Percentiles rank a stretch among this genome's conserved stretches.
These are phyloP conservation scores for Hypoxylon sp. DNA, from an alignment of 2,329 filamentous ascomycete genomes.

Conservation along the genomic window DNA sequence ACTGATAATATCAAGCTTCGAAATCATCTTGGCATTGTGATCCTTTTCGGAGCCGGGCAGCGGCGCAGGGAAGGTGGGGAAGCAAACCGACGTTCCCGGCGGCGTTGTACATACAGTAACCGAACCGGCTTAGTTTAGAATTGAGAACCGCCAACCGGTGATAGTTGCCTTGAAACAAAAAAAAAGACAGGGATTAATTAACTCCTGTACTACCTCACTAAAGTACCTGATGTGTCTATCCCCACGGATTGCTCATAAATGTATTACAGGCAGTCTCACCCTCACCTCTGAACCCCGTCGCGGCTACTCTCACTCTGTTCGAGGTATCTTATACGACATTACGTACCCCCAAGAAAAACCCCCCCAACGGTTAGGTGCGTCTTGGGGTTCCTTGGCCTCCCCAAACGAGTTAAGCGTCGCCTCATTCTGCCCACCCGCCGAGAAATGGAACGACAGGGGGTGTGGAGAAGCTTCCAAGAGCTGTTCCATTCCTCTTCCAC, in stretches of 20 bases:
- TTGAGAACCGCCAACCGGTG: background rate
- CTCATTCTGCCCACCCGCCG: slow-evolving; percentile 35
- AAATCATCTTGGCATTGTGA: background rate
- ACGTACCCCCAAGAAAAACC: slow-evolving; percentile 6
- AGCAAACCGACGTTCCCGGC: slow-evolving; percentile 13
- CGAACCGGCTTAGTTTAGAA: slow-evolving; percentile 2
- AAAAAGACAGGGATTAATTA: background rate
- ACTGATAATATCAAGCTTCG: background rate
- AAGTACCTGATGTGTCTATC: background rate
- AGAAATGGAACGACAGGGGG: slow-evolving; percentile 29
- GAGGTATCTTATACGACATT: background rate
- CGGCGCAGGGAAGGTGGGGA: background rate
- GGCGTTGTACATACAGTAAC: background rate
- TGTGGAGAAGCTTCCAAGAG: slow-evolving; percentile 21
- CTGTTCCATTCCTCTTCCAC: slow-evolving; percentile 26
- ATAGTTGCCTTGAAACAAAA: background rate
- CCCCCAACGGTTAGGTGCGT: slow-evolving; percentile 1
- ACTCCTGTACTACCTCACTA: background rate
- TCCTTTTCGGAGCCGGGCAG: slow-evolving; percentile 18
- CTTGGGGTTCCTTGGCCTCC: slow-evolving; percentile 31
- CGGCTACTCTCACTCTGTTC: background rate
- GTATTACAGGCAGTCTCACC: background rate
- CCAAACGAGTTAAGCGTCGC: slow-evolving; percentile 37
- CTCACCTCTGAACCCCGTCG: background rate
- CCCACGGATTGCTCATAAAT: background rate